These are phyloP conservation scores for Schizochytrium sp. DNA, from an alignment of 108 stramenopile genomes.

Conservation along the genomic window DNA sequence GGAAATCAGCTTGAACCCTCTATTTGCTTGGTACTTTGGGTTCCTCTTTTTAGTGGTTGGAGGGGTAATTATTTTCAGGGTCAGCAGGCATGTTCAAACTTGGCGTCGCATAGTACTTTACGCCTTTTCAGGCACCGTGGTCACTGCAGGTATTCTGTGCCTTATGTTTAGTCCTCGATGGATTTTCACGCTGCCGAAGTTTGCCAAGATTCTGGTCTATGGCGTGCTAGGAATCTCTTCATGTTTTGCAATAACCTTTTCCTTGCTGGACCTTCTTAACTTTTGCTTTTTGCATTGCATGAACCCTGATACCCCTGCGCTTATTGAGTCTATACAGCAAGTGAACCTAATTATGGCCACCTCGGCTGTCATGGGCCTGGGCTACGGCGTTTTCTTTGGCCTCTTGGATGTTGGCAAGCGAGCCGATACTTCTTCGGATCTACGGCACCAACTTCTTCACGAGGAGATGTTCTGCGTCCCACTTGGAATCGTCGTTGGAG, in stretches of 20 bases:
- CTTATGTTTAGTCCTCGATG: background rate
- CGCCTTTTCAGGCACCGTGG: background rate
- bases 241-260: slow-evolving; percentile 43
- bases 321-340: slow-evolving; percentile 30
- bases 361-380: slow-evolving; percentile 42
- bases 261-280: slow-evolving; percentile 14
- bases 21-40: slow-evolving; percentile 52
- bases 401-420: slow-evolving; percentile 34
- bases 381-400: slow-evolving; percentile 39
- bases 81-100: background rate
- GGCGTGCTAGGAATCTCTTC: background rate
- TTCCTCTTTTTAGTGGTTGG: slow-evolving; percentile 26
- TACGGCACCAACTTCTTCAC: slow-evolving; percentile 27
- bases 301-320: slow-evolving; percentile 16
- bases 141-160: background rate
- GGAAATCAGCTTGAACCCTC: slow-evolving; percentile 56
- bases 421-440: background rate
- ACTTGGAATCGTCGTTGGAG: background rate
- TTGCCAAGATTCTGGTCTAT: background rate
- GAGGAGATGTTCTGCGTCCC: slow-evolving; percentile 33
- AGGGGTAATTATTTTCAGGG: slow-evolving; percentile 32
- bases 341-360: slow-evolving; percentile 17
- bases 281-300: slow-evolving; percentile 10
- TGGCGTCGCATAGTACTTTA: slow-evolving; percentile 11
- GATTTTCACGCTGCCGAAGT: slow-evolving; percentile 54